Conservation (phyloP, 2,329 filamentous ascomycete species). For the Cladobotryum mycophilum region DNA sequence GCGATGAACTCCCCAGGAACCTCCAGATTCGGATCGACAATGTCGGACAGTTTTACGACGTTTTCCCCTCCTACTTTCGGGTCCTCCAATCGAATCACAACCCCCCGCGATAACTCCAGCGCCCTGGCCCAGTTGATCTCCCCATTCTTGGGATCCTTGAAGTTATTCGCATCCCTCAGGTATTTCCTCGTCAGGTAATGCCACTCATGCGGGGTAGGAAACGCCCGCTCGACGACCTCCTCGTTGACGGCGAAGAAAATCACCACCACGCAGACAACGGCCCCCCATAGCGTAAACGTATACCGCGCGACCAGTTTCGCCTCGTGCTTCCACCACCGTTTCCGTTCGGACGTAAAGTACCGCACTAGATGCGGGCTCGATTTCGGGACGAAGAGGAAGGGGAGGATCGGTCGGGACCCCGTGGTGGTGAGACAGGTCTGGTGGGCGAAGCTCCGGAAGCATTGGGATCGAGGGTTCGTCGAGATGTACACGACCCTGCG, state of each 20-base stretch:
- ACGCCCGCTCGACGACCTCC: slow-evolving; percentile 67
- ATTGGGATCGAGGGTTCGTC: slow-evolving; percentile 15
- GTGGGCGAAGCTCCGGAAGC: slow-evolving; percentile 22
- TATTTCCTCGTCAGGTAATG: slow-evolving; percentile 60
- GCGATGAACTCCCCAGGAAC: slow-evolving; percentile 59
- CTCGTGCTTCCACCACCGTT: slow-evolving; percentile 63
- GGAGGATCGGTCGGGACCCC: slow-evolving; percentile 31
- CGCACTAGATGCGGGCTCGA: slow-evolving; percentile 55
- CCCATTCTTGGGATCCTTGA: slow-evolving; percentile 47
- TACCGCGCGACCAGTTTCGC: slow-evolving; percentile 64
- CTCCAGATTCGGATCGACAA: slow-evolving; percentile 63
- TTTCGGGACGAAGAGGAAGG: slow-evolving; percentile 43
- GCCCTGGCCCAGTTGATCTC: slow-evolving; percentile 62
- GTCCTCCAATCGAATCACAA: slow-evolving; percentile 65
- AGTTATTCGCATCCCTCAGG: slow-evolving; percentile 57
- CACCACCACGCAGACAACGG: slow-evolving; percentile 52
- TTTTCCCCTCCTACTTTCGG: slow-evolving; percentile 60
- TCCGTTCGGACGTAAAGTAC: slow-evolving; percentile 73
- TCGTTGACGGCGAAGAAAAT: slow-evolving; percentile 62
- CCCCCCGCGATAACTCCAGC: slow-evolving; percentile 51
- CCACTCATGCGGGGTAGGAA: slow-evolving; percentile 83
- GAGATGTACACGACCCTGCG: slow-evolving; percentile 23
- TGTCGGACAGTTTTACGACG: slow-evolving; percentile 44
- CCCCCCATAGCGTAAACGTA: slow-evolving; percentile 58
- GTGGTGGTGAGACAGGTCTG: slow-evolving; percentile 24